A percentile compares a stretch with the other conserved stretches of the same genome.
These are phyloP conservation scores for Aspergillus pseudonomiae DNA, from an alignment of 2,329 filamentous ascomycete genomes.

Conservation along the genomic window DNA sequence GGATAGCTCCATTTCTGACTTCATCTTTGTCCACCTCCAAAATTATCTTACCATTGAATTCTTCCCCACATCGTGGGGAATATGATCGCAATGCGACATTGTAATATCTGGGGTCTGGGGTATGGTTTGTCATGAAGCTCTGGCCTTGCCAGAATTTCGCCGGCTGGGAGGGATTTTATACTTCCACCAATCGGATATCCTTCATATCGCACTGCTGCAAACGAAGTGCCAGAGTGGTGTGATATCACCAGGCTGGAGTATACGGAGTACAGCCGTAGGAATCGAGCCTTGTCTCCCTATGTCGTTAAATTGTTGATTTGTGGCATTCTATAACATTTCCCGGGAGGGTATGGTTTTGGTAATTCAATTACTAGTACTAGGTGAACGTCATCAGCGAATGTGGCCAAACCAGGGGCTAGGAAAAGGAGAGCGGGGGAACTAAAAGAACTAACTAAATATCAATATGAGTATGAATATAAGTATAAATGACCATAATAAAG, in stretches of 20 bases:
- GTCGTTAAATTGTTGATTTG: background rate
- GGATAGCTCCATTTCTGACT: slow-evolving; percentile 11
- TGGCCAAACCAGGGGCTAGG: background rate
- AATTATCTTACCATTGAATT: background rate
- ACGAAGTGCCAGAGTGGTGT: background rate
- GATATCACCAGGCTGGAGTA: background rate
- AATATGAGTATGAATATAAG: too few relatives aligned
- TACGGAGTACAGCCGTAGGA: background rate
- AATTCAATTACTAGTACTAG: background rate
- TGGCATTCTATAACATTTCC: background rate
- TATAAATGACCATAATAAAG: background rate
- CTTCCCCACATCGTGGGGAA: slow-evolving; percentile 25
- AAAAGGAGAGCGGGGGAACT: background rate
- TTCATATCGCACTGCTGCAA: background rate
- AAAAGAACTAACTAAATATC: too few relatives aligned
- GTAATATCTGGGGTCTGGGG: slow-evolving; percentile 2
- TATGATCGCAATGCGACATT: slow-evolving; percentile 11
- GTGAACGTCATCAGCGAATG: background rate
- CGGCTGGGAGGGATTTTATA: slow-evolving; percentile 7
- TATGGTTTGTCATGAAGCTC: background rate
- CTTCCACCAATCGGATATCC: slow-evolving; percentile 27
- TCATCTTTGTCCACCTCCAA: background rate
- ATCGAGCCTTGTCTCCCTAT: background rate
- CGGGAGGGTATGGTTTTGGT: background rate
- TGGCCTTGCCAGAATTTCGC: slow-evolving; percentile 5